phyloP scores from a whole-genome alignment of 2,329 filamentous ascomycete species.

The Teratosphaeria viscida region DNA sequence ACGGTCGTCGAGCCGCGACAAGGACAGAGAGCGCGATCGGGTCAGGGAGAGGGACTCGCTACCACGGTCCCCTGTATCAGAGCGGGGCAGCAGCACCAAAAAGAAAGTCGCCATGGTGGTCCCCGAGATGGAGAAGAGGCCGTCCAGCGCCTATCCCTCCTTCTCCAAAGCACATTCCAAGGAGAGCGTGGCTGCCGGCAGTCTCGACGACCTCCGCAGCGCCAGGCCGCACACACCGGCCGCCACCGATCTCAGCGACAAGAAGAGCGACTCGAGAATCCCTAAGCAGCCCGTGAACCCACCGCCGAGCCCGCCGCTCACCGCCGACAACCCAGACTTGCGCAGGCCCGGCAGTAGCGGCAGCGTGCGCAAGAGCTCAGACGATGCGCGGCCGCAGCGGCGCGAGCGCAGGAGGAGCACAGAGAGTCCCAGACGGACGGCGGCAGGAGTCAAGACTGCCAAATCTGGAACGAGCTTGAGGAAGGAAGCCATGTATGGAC shows the following conservation, averaged over 20 bases:
- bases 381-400: constrained; percentile 27
- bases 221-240: constrained; percentile 29
- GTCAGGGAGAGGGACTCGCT: constrained; percentile 18
- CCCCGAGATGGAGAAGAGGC: constrained; percentile 38
- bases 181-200: constrained; percentile 55
- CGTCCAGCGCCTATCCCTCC: constrained; percentile 53
- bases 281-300: constrained; percentile 16
- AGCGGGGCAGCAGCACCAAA: constrained; percentile 2
- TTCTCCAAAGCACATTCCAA: constrained; percentile 90
- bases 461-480: constrained; percentile 35
- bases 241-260: constrained; percentile 30
- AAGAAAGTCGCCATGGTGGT: constrained; percentile 29
- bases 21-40: constrained; percentile 17
- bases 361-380: constrained; percentile 32
- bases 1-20: constrained; percentile 15
- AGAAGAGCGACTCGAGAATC: constrained; percentile 20
- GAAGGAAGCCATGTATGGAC: constrained; percentile 26
- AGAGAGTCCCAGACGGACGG: constrained; percentile 28
- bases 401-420: constrained; percentile 31
- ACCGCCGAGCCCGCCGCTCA: constrained; percentile 40
- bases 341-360: constrained; percentile 34
- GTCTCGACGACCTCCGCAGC: constrained; percentile 32
- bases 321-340: constrained; percentile 33
- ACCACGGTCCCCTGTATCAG: constrained; percentile 4
- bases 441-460: constrained; percentile 24